Percentiles rank a stretch among this genome's conserved stretches.
These are phyloP conservation scores for Blepharisma undulans DNA, from an alignment of 169 alveolate genomes.

Conservation along the genomic window DNA sequence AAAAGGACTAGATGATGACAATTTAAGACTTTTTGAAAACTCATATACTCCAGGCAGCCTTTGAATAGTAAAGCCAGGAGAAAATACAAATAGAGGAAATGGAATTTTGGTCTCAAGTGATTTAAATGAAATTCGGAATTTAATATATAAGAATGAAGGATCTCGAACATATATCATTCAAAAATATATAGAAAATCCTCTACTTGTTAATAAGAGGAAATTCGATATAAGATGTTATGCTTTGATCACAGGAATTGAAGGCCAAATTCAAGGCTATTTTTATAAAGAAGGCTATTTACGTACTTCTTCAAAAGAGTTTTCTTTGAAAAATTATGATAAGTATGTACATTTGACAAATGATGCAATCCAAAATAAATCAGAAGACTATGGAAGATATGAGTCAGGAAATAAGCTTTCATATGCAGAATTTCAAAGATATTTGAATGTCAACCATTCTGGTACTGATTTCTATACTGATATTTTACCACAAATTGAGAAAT, in stretches of 20 bases:
- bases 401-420: constrained; percentile 66
- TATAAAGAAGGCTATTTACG: constrained; percentile 70
- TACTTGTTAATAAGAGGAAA: constrained; percentile 79
- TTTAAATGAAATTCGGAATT: constrained; percentile 49
- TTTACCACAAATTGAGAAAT: constrained; percentile 67
- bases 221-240: constrained; percentile 85
- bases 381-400: constrained; percentile 70
- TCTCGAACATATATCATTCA: constrained; percentile 64
- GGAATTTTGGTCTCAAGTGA: constrained; percentile 71
- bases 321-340: constrained; percentile 63
- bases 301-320: constrained; percentile 61
- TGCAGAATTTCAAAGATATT: constrained; percentile 60
- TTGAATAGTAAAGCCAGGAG: constrained; percentile 85
- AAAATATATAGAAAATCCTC: constrained; percentile 81
- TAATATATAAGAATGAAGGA: constrained; percentile 41
- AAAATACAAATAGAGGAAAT: constrained; percentile 74
- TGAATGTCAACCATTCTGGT: constrained; percentile 47
- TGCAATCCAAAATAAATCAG: constrained; percentile 67
- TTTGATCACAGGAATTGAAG: constrained; percentile 66
- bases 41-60: constrained; percentile 42
- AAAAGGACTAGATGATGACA: constrained; percentile 56
- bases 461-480: constrained; percentile 68
- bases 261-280: constrained; percentile 54
- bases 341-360: constrained; percentile 74
- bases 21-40: constrained; percentile 44